Evolutionary conservation across 257 asterid genomes (phyloP).

Genomic region (Euphrasia confusa): DNA sequence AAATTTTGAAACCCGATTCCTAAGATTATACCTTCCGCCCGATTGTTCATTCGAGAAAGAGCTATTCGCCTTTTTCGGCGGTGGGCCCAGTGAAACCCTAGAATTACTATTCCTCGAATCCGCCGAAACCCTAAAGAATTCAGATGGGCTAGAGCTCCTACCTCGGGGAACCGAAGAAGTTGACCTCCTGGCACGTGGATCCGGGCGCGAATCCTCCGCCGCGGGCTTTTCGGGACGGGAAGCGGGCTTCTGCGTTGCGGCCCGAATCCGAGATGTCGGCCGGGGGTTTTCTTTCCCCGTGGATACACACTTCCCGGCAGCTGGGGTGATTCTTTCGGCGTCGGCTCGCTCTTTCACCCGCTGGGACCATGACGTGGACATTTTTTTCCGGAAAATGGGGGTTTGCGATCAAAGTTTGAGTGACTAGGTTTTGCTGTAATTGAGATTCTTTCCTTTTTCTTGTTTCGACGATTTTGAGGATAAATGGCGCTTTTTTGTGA

Average conservation of each 20-base stretch:
- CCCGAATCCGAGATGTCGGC: slow-evolving; percentile 48
- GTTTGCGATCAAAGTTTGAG: not conserved
- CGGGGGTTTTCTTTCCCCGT: slow-evolving; percentile 64
- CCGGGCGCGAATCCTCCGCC: slow-evolving; percentile 37
- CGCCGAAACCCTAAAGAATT: slow-evolving; percentile 40
- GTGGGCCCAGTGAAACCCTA: slow-evolving; percentile 39
- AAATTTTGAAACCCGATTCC: slow-evolving; percentile 20
- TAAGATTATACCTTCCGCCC: slow-evolving; percentile 13
- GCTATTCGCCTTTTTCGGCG: slow-evolving; percentile 29
- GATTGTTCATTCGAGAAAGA: slow-evolving; percentile 23
- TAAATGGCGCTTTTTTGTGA: too few species aligned
- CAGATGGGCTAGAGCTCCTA: slow-evolving; percentile 78
- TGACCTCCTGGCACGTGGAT: slow-evolving; percentile 47
- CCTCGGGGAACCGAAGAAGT: slow-evolving; percentile 73
- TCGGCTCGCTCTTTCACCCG: slow-evolving; percentile 45
- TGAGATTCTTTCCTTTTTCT: too few species aligned
- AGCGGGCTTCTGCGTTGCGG: slow-evolving; percentile 54
- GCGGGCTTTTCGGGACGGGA: slow-evolving; percentile 53
- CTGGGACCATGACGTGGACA: slow-evolving; percentile 48
- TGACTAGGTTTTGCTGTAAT: not conserved
- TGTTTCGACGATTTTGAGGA: not conserved
- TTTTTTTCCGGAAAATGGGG: not conserved
- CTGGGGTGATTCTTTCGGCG: slow-evolving; percentile 35
- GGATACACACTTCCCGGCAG: slow-evolving; percentile 34
- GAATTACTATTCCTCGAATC: slow-evolving; percentile 30